These are phyloP conservation scores for Speleostelium caveatum DNA, from an alignment of 78 protist genomes.

Conservation along the genomic window DNA sequence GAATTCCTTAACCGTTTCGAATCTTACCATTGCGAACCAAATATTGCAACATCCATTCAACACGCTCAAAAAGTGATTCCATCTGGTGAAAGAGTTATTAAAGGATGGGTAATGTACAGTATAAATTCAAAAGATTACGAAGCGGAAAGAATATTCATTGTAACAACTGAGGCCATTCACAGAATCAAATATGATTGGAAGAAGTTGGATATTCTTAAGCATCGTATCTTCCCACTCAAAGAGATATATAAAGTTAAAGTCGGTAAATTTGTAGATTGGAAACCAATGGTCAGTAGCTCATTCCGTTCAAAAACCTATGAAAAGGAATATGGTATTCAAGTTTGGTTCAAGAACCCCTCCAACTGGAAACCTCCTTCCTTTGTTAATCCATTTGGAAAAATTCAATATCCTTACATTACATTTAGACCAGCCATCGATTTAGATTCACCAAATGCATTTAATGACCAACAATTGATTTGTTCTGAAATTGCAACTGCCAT, in stretches of 20 bases:
- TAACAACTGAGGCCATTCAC: conserved; percentile 26
- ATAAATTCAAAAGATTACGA: conserved; percentile 43
- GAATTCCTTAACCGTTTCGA: conserved; percentile 30
- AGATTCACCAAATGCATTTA: neutral
- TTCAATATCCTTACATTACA: conserved; percentile 20
- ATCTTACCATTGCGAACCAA: conserved; percentile 18
- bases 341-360: conserved; percentile 44
- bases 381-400: conserved; percentile 21
- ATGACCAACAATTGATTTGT: conserved; percentile 28
- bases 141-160: conserved; percentile 7
- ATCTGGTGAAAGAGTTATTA: conserved; percentile 28
- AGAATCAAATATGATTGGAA: conserved; percentile 36
- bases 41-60: conserved; percentile 3
- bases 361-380: conserved; percentile 46
- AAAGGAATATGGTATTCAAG: conserved; percentile 29
- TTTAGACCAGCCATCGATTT: conserved; percentile 32
- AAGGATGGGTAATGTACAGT: conserved; percentile 50
- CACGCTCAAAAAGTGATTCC: conserved; percentile 39
- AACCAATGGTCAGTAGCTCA: neutral
- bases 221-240: conserved; percentile 22
- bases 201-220: neutral
- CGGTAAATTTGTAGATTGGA: conserved; percentile 26
- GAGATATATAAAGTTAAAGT: conserved; percentile 31
- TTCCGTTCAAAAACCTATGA: conserved; percentile 14
- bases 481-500: conserved; percentile 17